Evolutionary conservation across 1,139 yeast genomes (phyloP).

Genomic region (Spathaspora sp.): DNA sequence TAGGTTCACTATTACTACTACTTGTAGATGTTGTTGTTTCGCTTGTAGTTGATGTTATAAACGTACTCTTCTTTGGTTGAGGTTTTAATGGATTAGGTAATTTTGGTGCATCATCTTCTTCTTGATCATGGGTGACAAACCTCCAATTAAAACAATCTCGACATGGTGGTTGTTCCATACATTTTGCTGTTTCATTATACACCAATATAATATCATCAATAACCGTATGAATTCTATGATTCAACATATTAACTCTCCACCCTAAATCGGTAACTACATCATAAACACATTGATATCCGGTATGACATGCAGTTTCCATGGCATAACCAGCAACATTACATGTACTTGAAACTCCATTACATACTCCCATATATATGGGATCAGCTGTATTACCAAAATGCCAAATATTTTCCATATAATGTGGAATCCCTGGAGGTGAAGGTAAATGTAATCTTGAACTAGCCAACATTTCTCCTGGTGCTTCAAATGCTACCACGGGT

Average conservation of each 20-base stretch:
- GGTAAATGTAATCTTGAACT: slow-evolving; percentile 85
- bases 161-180: slow-evolving; percentile 76
- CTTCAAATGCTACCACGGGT: slow-evolving; percentile 88
- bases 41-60: slow-evolving; percentile 6
- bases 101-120: slow-evolving; percentile 37
- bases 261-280: slow-evolving; percentile 89
- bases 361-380: slow-evolving; percentile 95
- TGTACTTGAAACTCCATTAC: slow-evolving; percentile 90
- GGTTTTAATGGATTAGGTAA: slow-evolving; percentile 42
- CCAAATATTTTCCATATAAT: slow-evolving; percentile 81
- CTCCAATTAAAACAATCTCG: slow-evolving; percentile 93
- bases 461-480: slow-evolving; percentile 91
- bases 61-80: slow-evolving; percentile 11
- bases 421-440: slow-evolving; percentile 86
- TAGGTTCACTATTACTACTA: slow-evolving; percentile 1
- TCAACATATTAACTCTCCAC: slow-evolving; percentile 85
- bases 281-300: slow-evolving; percentile 85
- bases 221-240: slow-evolving; percentile 89
- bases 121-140: slow-evolving; percentile 56
- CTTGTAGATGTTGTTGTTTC: slow-evolving; percentile 5
- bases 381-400: slow-evolving; percentile 97
- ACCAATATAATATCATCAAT: slow-evolving; percentile 74
- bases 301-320: slow-evolving; percentile 94
- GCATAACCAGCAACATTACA: slow-evolving; percentile 96
- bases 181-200: slow-evolving; percentile 77